Evolutionary conservation across 73 alveolate species (phyloP).

Genomic region (Blepharisma japonicum): DNA sequence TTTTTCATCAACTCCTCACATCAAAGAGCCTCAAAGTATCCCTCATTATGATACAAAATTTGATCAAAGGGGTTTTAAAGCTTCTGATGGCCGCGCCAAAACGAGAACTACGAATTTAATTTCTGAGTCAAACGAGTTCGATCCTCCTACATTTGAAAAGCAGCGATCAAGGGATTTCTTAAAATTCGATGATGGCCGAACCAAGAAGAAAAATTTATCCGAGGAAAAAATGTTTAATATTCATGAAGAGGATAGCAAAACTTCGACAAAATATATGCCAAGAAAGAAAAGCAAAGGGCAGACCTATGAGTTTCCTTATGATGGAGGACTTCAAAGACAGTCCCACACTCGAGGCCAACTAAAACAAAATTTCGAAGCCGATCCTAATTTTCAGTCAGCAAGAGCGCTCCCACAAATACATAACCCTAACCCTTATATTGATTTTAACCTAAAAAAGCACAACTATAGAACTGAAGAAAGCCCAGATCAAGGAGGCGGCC

Average conservation of each 20-base stretch:
- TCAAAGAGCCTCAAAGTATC: neutral
- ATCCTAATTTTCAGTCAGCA: conserved; percentile 21
- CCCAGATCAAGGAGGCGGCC: conserved; percentile 8
- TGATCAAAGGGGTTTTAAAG: neutral
- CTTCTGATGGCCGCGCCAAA: conserved; percentile 36
- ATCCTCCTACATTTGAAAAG: neutral
- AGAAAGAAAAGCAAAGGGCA: neutral
- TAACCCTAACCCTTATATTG: neutral
- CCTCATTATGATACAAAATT: neutral
- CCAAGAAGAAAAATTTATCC: neutral
- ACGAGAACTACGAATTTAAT: neutral
- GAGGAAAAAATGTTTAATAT: conserved; percentile 10
- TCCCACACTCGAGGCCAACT: neutral
- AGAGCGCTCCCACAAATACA: conserved; percentile 8
- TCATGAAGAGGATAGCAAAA: neutral
- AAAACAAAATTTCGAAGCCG: neutral
- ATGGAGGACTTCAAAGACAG: neutral
- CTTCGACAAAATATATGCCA: neutral
- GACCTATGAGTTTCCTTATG: neutral
- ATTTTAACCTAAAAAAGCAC: neutral
- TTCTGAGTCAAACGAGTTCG: neutral
- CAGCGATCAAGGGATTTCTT: neutral
- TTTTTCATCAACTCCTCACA: neutral
- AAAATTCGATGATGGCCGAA: neutral
- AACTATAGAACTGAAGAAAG: neutral